Conservation (phyloP, 805 yeast species). For the Ogataea haglerorum region DNA sequence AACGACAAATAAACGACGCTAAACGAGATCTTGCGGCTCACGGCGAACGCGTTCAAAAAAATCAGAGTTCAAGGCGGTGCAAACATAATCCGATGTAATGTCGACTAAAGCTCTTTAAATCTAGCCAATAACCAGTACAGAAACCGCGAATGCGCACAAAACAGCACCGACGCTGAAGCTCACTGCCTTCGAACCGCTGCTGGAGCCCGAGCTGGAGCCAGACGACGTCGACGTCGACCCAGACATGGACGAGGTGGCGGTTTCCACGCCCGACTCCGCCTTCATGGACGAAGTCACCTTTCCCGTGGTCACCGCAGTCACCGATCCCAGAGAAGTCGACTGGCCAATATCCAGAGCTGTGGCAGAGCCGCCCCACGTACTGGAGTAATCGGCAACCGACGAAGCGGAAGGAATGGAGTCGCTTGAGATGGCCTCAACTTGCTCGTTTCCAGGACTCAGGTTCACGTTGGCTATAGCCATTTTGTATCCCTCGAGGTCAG, state of each 20-base stretch:
- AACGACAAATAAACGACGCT: conserved; percentile 2
- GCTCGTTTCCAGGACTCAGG: conserved; percentile 29
- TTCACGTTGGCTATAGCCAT: conserved; percentile 47
- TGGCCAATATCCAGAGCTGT: conserved; percentile 7
- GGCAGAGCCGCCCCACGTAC: conserved; percentile 35
- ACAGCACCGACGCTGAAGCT: not conserved
- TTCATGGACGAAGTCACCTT: not conserved
- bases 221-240: conserved; percentile 8
- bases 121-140: conserved; percentile 1
- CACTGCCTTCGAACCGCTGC: not conserved
- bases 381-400: conserved; percentile 43
- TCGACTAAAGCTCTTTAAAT: not conserved
- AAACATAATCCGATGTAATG: not conserved
- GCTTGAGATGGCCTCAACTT: conserved; percentile 44
- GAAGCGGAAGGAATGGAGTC: conserved; percentile 50
- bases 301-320: not conserved
- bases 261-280: not conserved
- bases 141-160: conserved; percentile 1
- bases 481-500: conserved; percentile 45
- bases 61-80: conserved; percentile 1
- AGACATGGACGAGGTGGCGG: not conserved
- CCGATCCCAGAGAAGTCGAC: conserved; percentile 4
- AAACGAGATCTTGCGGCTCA: conserved; percentile 2
- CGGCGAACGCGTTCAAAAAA: not conserved
- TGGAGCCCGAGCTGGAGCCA: conserved; percentile 4